Base-by-base conservation (phyloP, 495 filamentous ascomycete species). In the Penicillium chermesinum region DNA sequence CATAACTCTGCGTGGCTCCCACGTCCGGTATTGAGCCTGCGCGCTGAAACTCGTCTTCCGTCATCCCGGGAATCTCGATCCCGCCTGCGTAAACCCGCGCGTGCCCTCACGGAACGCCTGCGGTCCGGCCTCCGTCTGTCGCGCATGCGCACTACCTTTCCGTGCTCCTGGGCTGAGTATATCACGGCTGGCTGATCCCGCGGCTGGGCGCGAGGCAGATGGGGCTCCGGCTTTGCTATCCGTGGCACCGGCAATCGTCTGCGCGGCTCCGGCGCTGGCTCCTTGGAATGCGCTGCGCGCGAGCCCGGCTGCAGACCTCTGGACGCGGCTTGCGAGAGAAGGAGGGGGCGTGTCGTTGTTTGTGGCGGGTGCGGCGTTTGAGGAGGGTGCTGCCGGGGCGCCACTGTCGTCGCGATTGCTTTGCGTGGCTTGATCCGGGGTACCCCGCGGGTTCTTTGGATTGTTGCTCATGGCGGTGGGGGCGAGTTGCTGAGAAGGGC, bases 311-410 rank as follows among this genome's bases (percentile, higher is more conserved):
- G 71, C 71, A 15, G 71, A 74, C 44, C 42, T 54, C 43, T 74
- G 69, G 50, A 74, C 62, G 41, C 69, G 65, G 42, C 38, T 41
- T 50, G 65, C 57, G 8, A 72, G 61, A 6, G 70, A 67, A 21
- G 50, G 46, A 44, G 40, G 27, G 17, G 42, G 22, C 44, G 51
- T 8, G 16, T 45, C 12, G 51, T 42, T 14, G 47, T 43, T 9
- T 39, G 21, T n/a, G 41, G 10, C 38, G 41, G 51, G 39, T 36
- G 44, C 19, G 36, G 38, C 5, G 47, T 44, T 13, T 38, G 21
- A n/a, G 41, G 10, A 38, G 41, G 48, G 39, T 30, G 44, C 19
- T 27, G 32, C 16, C 22, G 54, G 19, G 40, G 12, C 12, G 44
- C 9, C 27, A 20, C 33, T 20, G 32, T 18, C 20, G 41, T 36